phyloP scores from a whole-genome alignment of 148 eudicot species.

The Persicaria tinctoria region DNA sequence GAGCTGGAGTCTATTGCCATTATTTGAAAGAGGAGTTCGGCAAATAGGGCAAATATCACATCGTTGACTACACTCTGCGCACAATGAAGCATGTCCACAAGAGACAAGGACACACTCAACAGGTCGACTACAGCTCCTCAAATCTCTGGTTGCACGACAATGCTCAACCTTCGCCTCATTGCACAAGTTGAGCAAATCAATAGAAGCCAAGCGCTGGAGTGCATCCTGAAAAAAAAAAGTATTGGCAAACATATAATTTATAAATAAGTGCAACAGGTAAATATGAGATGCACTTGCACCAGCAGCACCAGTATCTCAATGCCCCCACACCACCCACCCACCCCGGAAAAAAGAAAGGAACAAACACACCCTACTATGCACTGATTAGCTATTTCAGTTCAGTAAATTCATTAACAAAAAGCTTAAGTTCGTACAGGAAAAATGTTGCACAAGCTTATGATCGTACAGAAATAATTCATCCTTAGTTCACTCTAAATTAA shows the following conservation, averaged over 20 bases:
- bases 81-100: slow-evolving; percentile 94
- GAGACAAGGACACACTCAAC: slow-evolving; percentile 67
- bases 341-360: not conserved
- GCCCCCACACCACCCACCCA: not conserved
- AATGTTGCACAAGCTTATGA: not conserved
- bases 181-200: slow-evolving; percentile 81
- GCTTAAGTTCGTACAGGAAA: too few species aligned
- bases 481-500: not conserved
- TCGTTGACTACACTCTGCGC: slow-evolving; percentile 88
- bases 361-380: too few species aligned
- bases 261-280: not conserved
- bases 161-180: slow-evolving; percentile 90
- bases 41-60: slow-evolving; percentile 90
- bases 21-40: slow-evolving; percentile 53
- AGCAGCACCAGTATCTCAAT: not conserved
- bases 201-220: slow-evolving; percentile 71
- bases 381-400: too few species aligned
- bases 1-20: slow-evolving; percentile 49
- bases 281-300: not conserved
- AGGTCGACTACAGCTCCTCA: slow-evolving; percentile 81
- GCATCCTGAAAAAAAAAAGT: slow-evolving; percentile 52
- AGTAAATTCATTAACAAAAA: too few species aligned
- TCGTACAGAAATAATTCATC: not conserved
- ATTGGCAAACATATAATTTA: not conserved
- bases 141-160: slow-evolving; percentile 90